Evolutionary conservation across 1,139 yeast species (phyloP), one percentile per base, ranked within the genome.

Genomic region (Lodderomyces oxycetoniae): DNA sequence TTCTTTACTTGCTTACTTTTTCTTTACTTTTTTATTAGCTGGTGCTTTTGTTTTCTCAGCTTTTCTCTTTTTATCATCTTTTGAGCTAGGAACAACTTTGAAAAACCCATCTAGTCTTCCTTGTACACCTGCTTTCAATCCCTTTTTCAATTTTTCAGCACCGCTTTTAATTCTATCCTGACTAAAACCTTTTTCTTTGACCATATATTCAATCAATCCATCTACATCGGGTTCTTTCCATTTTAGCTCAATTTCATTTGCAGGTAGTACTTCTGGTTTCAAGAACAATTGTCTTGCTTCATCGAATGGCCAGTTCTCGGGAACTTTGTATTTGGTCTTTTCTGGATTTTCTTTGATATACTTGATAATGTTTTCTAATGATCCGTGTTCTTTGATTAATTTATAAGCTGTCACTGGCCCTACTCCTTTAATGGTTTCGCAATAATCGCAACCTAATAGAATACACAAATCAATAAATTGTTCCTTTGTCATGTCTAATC

Each of bases 401-500:
- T 91, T 89, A 44, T 74, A 70, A 0, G 97, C 98, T 1, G 96
- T 89, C 2, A 84, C 91, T 0, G 97, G 97, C 4, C 99, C 99
- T 36, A 93, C 81, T 10, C 98, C 98, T 45, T 77, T 77, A 39
- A 93, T 89, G 2, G 96, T 85, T 45, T 91, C 97, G 62, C 96
- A 87, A 57, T 91, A 91, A 62, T 91, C 99, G 60, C 98, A 91
- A 1, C 99, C 99, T 30, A 93, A 65, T 49, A 91, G 67, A 32
- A 93, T 91, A 63, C 98, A 89, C 49, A 91, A 61, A 55, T 91
- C 99, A 35, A 93, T 75, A 56, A 91, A 91, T 38, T 88, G 83
- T 17, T 72, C 74, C 36, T 74, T 67, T 32, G 77, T 75, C 70
- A 91, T 66, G 17, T 72, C 91, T 41, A 91, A 67, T 1, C 89